Evolutionary conservation across 2,329 filamentous ascomycete genomes (phyloP), one percentile per base, ranked within the genome.

Genomic region (Samsoniella hepiali): DNA sequence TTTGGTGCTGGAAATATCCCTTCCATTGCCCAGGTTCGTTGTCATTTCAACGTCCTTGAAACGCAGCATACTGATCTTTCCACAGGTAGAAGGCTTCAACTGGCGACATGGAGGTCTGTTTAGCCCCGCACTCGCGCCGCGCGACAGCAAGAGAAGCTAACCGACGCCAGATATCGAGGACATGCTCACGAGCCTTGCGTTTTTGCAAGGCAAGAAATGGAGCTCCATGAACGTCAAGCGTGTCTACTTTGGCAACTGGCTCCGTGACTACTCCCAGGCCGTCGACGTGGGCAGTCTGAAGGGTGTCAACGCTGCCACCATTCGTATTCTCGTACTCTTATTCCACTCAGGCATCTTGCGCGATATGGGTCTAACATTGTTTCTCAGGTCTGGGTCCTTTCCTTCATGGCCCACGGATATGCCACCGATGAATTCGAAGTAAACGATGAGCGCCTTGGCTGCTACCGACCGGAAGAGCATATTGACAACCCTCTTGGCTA

Each of bases 381-480:
- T 36, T 9, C 36, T 36, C 61, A 84, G 81, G 81, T 93, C 65
- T 93, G 90, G 90, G 86, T 94, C 50, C 82, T 95, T 32, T 91
- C 89, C 1, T 94, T 94, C 75, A 82, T 94, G 76, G 86, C 87
- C 44, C 91, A 93, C 74, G 91, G 91, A 42, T 94, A 93, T 76
- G 91, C 90, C n/a, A 94, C 91, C 1, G 89, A 85, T 54, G 91
- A 94, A 71, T 95, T 93, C 69, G 91, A 94, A 71, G 91, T 94
- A 53, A 94, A 91, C 1, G 84, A 89, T 47, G 91, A 94, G 65
- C 85, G 91, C 42, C 82, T 95, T 27, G 91, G 91, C 32, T 88
- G 90, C 66, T 95, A 95, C 75, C 85, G 91, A 38, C 90, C 91
- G 0, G 91, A 94, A 72, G 83, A 88, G 70, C 84, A 88, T 72